Evolutionary conservation across 257 asterid genomes (phyloP).

Genomic region (Plantago elongata): DNA sequence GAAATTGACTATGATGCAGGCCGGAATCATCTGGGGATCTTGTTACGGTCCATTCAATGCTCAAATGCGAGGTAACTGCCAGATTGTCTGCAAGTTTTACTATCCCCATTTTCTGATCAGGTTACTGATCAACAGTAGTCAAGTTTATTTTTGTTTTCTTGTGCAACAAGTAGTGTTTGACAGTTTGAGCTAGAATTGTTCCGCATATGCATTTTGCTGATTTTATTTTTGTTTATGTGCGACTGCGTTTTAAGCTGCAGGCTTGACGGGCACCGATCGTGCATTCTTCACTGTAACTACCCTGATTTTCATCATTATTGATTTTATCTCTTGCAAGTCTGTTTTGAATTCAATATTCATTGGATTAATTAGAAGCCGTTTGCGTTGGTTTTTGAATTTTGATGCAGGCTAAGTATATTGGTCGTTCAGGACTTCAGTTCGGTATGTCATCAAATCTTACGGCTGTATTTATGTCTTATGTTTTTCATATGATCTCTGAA

Average conservation of each 20-base stretch:
- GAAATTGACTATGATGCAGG: constrained; percentile 38
- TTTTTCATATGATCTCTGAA: no score
- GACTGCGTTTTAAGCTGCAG: constrained; percentile 26
- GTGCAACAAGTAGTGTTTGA: not conserved
- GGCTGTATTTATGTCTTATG: no score
- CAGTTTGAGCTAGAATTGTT: not conserved
- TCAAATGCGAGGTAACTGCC: constrained; percentile 35
- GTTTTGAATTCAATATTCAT: not conserved
- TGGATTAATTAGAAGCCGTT: constrained; percentile 4
- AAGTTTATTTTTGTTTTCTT: not conserved
- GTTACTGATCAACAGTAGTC: no score
- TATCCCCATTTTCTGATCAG: no score
- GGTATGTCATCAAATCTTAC: constrained; percentile 25
- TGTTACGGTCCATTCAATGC: constrained; percentile 70
- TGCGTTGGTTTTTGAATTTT: constrained; percentile 5
- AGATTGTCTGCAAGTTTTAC: constrained; percentile 2
- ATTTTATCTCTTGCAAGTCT: not conserved
- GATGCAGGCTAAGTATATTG: constrained; percentile 60
- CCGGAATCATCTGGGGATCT: constrained; percentile 84
- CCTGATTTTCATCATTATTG: not conserved
- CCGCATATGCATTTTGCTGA: constrained; percentile 12
- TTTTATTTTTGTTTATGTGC: not conserved
- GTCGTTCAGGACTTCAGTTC: constrained; percentile 54
- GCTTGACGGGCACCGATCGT: constrained; percentile 55
- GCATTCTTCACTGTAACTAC: constrained; percentile 46